Conservation (phyloP, 2,329 filamentous ascomycete species). For the Neonectria coccinea region DNA sequence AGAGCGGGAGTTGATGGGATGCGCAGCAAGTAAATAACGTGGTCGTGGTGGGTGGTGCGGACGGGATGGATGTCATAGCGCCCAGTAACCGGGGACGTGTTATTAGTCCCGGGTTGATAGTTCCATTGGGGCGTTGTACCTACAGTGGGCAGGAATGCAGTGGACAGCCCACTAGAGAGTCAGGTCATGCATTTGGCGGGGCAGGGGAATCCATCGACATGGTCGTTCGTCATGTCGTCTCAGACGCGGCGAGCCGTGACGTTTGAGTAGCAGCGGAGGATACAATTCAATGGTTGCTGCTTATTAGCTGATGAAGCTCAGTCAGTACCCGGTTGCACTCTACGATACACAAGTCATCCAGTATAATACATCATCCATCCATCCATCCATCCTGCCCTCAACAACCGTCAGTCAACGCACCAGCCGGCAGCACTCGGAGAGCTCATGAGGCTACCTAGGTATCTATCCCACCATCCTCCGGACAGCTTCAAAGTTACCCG, state of each 20-base stretch:
- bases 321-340: no score
- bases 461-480: background rate
- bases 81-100: background rate
- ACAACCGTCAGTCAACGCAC: background rate
- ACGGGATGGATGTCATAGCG: background rate
- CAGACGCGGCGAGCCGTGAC: background rate
- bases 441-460: background rate
- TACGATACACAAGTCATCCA: no score
- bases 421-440: background rate
- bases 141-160: background rate
- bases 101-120: background rate
- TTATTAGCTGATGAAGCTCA: no score
- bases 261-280: no score
- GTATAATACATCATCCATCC: background rate
- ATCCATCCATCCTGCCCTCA: background rate
- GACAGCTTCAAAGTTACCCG: constrained; percentile 4
- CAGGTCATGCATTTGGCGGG: background rate
- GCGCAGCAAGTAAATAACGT: constrained; percentile 6
- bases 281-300: no score
- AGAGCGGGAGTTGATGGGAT: background rate
- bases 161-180: constrained; percentile 3
- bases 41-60: constrained; percentile 3
- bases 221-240: background rate
- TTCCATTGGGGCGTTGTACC: background rate
- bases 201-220: background rate